Conservation (phyloP, 345 rosid species). For the Gossypioides kirkii region DNA sequence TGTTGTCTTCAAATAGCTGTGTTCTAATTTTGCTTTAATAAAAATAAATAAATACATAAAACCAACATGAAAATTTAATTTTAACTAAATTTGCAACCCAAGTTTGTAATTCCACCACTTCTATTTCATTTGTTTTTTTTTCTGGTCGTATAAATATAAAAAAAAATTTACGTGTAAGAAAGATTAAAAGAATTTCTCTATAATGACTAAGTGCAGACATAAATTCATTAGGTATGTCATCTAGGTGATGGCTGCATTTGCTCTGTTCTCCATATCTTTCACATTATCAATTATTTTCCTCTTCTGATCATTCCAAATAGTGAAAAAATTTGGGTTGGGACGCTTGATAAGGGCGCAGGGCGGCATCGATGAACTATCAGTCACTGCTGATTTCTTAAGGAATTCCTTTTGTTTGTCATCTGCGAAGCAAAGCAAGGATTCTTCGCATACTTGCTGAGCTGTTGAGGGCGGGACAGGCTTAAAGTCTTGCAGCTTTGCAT, state of each 20-base stretch:
- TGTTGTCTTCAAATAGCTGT: no score
- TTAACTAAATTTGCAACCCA: no score
- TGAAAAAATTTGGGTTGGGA: slow-evolving; percentile 24
- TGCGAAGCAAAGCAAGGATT: slow-evolving; percentile 76
- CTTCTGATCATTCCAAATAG: slow-evolving; percentile 38
- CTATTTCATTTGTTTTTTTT: no score
- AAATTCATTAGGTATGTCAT: not conserved
- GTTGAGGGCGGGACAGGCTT: slow-evolving; percentile 66
- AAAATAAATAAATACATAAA: no score
- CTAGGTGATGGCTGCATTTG: not conserved
- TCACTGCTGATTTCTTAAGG: slow-evolving; percentile 41
- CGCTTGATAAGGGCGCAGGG: slow-evolving; percentile 48
- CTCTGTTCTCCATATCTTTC: slow-evolving; percentile 33
- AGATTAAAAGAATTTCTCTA: not conserved
- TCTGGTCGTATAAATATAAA: no score
- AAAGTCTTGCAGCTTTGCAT: slow-evolving; percentile 72
- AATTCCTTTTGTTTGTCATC: slow-evolving; percentile 46
- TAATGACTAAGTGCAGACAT: not conserved
- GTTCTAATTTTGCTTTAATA: no score
- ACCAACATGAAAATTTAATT: no score
- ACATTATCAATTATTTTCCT: slow-evolving; percentile 40
- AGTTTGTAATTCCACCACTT: no score
- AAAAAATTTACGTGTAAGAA: no score
- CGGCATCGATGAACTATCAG: slow-evolving; percentile 29
- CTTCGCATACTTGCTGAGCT: slow-evolving; percentile 59